Evolutionary conservation across 2,329 filamentous ascomycete genomes (phyloP).

Genomic region (Dactylonectria macrodidyma): DNA sequence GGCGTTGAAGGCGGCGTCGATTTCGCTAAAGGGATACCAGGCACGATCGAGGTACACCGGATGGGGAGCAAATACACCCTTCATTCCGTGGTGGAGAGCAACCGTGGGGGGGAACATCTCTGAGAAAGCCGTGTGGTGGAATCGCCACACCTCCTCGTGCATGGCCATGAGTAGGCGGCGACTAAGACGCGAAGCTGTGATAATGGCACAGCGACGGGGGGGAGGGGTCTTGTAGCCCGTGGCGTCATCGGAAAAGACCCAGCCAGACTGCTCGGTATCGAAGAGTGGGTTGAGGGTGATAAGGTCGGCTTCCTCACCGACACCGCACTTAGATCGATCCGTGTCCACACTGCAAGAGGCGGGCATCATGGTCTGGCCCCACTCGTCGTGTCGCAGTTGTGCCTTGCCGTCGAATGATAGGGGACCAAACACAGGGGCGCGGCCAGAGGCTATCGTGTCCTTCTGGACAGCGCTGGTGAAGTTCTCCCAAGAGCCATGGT

Average conservation of each 20-base stretch:
- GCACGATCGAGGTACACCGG: slow-evolving; percentile 84
- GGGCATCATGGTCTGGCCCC: slow-evolving; percentile 68
- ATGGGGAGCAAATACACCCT: slow-evolving; percentile 86
- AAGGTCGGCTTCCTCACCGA: slow-evolving; percentile 80
- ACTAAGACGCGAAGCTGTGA: slow-evolving; percentile 79
- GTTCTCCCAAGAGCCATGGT: slow-evolving; percentile 81
- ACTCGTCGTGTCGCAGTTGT: slow-evolving; percentile 66
- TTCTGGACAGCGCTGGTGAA: slow-evolving; percentile 76
- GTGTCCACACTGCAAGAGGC: slow-evolving; percentile 67
- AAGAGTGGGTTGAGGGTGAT: slow-evolving; percentile 86
- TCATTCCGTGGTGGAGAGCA: slow-evolving; percentile 82
- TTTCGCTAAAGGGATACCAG: slow-evolving; percentile 76
- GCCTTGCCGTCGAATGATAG: slow-evolving; percentile 65
- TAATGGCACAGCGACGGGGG: slow-evolving; percentile 80
- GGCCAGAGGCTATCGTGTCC: slow-evolving; percentile 68
- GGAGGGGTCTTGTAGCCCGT: slow-evolving; percentile 77
- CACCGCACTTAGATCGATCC: slow-evolving; percentile 70
- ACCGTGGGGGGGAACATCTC: slow-evolving; percentile 84
- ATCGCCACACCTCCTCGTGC: slow-evolving; percentile 80
- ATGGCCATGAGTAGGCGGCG: slow-evolving; percentile 77
- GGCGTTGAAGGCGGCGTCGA: slow-evolving; percentile 85
- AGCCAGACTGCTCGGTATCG: slow-evolving; percentile 78
- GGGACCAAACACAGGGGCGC: slow-evolving; percentile 79
- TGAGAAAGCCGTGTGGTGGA: slow-evolving; percentile 80
- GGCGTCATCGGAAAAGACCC: slow-evolving; percentile 80